These are phyloP conservation scores for Fistulinella prunicolor DNA, from an alignment of 768 basidiomycete species.

Conservation along the genomic window DNA sequence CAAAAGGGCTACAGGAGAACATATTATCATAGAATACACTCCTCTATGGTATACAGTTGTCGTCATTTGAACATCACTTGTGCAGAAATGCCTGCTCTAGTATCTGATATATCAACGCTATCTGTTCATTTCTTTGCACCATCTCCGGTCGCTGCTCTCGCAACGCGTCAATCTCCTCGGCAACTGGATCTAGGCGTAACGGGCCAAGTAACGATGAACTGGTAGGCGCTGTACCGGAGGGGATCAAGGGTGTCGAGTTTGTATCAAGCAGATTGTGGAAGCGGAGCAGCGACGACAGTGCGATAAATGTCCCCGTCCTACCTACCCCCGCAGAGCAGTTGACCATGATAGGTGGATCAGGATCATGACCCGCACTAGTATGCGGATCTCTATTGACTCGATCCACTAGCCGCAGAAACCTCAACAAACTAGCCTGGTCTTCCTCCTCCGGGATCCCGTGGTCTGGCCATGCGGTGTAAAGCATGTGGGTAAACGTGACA, in stretches of 20 bases:
- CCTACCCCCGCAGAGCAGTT: slow-evolving; percentile 89
- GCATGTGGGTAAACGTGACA: slow-evolving; percentile 63
- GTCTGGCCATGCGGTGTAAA: slow-evolving; percentile 82
- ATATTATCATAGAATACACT: no score
- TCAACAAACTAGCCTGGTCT: slow-evolving; percentile 57
- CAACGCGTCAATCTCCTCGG: slow-evolving; percentile 71
- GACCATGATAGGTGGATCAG: slow-evolving; percentile 75
- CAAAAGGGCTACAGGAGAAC: no score
- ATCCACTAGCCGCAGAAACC: slow-evolving; percentile 66
- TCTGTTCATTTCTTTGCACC: slow-evolving; percentile 73
- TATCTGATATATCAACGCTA: slow-evolving; percentile 61
- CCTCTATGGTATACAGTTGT: background rate
- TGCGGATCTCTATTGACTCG: slow-evolving; percentile 49
- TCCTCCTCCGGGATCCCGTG: slow-evolving; percentile 70
- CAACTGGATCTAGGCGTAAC: slow-evolving; percentile 52
- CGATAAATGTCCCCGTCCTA: slow-evolving; percentile 83
- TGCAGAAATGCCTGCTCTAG: slow-evolving; percentile 33
- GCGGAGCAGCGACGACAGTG: slow-evolving; percentile 75
- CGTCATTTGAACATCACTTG: slow-evolving; percentile 11
- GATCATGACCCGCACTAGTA: slow-evolving; percentile 32
- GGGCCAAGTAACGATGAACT: slow-evolving; percentile 57
- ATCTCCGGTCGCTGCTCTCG: slow-evolving; percentile 80
- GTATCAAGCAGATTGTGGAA: slow-evolving; percentile 44
- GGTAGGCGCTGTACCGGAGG: slow-evolving; percentile 27
- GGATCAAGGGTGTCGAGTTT: slow-evolving; percentile 17